phyloP scores from a whole-genome alignment of 1,284 basidiomycete genomes.

The Leccinum huronense region DNA sequence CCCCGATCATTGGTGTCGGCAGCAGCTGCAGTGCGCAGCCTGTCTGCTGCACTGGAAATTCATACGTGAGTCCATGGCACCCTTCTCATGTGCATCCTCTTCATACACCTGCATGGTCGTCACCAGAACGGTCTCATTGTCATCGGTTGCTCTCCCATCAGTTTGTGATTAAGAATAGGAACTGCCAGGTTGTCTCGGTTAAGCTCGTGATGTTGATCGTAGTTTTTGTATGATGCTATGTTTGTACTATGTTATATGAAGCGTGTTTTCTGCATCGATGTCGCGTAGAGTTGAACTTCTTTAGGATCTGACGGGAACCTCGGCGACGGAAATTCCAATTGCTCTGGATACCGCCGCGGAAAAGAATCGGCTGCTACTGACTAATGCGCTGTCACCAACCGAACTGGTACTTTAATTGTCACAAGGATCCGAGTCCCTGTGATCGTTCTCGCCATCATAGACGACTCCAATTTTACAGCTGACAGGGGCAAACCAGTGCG shows the following conservation, averaged over 20 bases:
- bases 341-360: neutral
- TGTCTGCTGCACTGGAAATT: conserved; percentile 21
- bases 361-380: neutral
- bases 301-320: neutral
- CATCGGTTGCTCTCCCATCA: conserved; percentile 18
- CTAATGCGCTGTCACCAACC: neutral
- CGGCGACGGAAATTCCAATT: neutral
- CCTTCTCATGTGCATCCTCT: neutral
- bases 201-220: neutral
- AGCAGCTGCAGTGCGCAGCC: conserved; percentile 17
- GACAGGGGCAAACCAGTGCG: neutral
- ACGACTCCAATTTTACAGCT: neutral
- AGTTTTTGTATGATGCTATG: neutral
- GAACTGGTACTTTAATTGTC: too few relatives aligned
- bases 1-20: conserved; percentile 5
- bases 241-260: neutral
- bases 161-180: neutral
- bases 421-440: neutral
- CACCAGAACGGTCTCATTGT: conserved; percentile 8
- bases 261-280: neutral
- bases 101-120: neutral
- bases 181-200: neutral
- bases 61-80: conserved; percentile 15
- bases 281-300: neutral
- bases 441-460: neutral